phyloP scores from a whole-genome alignment of 2,329 filamentous ascomycete genomes.

The Akanthomyces dipterigenus region DNA sequence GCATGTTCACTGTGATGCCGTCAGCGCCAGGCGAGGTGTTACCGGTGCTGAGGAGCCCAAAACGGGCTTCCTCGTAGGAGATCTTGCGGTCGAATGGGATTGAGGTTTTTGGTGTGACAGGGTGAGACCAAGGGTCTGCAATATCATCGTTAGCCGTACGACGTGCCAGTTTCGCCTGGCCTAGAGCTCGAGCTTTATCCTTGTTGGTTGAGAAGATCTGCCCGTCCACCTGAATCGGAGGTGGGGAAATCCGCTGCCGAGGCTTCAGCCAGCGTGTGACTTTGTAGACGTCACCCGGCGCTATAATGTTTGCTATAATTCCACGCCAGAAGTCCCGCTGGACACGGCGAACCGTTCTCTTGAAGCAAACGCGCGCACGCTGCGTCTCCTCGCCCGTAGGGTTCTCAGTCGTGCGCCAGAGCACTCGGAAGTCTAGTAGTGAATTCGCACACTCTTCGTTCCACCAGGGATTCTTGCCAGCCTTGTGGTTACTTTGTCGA shows the following conservation, averaged over 20 bases:
- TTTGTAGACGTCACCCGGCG: not conserved
- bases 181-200: constrained; percentile 16
- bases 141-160: constrained; percentile 15
- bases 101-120: not conserved
- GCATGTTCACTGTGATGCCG: constrained; percentile 17
- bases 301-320: not conserved
- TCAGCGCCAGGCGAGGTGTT: constrained; percentile 18
- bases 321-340: not conserved
- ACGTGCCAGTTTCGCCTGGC: constrained; percentile 14
- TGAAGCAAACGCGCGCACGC: not conserved
- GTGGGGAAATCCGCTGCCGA: not conserved
- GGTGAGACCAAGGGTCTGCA: constrained; percentile 13
- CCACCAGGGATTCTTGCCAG: constrained; percentile 1
- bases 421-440: not conserved
- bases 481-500: not conserved
- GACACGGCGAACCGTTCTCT: not conserved
- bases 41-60: constrained; percentile 14
- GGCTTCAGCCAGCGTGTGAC: constrained; percentile 1
- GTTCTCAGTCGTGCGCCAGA: not conserved
- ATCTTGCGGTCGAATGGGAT: constrained; percentile 15
- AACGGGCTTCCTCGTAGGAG: constrained; percentile 14
- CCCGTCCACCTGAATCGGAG: not conserved
- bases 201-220: constrained; percentile 1
- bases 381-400: not conserved
- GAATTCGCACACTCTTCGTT: not conserved